Conservation (phyloP, 192 early-diverging fungal genomes). For the Podochytrium sp. region DNA sequence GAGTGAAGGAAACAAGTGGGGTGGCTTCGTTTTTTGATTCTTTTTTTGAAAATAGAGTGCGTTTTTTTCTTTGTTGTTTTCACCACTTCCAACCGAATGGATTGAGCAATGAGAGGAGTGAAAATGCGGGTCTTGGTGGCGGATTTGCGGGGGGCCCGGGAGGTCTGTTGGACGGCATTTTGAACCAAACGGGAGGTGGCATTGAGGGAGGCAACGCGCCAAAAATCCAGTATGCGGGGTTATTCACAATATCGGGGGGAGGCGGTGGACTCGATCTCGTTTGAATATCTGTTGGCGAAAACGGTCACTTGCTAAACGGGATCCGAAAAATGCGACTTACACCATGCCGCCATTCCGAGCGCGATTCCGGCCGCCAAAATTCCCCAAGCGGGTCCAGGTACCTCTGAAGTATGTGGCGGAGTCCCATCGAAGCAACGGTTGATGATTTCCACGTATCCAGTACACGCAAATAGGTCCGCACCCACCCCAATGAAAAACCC, state of each 20-base stretch:
- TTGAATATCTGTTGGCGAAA: slow-evolving; percentile 24
- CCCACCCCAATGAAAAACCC: slow-evolving; percentile 20
- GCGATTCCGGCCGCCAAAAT: slow-evolving; percentile 7
- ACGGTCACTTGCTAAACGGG: background rate
- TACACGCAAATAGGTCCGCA: slow-evolving; percentile 27
- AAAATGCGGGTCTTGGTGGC: background rate
- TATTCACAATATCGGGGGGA: slow-evolving; percentile 11
- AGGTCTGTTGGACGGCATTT: slow-evolving; percentile 24
- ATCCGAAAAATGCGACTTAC: background rate
- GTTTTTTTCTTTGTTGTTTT: too few relatives aligned
- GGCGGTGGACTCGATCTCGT: slow-evolving; percentile 27
- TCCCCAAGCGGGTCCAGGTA: slow-evolving; percentile 35
- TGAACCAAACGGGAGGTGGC: slow-evolving; percentile 35
- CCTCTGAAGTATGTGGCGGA: slow-evolving; percentile 18
- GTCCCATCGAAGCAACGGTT: slow-evolving; percentile 21
- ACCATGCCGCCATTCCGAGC: slow-evolving; percentile 12
- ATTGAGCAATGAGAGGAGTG: background rate
- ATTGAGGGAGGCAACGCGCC: slow-evolving; percentile 25
- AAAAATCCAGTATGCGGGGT: slow-evolving; percentile 39
- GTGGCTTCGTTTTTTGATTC: too few relatives aligned
- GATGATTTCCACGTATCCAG: slow-evolving; percentile 25
- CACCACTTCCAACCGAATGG: slow-evolving; percentile 12
- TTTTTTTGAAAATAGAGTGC: too few relatives aligned
- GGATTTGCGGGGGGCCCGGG: background rate
- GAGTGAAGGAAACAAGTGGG: too few relatives aligned